Conservation (phyloP, 805 yeast species). For the Metschnikowia anglica region DNA sequence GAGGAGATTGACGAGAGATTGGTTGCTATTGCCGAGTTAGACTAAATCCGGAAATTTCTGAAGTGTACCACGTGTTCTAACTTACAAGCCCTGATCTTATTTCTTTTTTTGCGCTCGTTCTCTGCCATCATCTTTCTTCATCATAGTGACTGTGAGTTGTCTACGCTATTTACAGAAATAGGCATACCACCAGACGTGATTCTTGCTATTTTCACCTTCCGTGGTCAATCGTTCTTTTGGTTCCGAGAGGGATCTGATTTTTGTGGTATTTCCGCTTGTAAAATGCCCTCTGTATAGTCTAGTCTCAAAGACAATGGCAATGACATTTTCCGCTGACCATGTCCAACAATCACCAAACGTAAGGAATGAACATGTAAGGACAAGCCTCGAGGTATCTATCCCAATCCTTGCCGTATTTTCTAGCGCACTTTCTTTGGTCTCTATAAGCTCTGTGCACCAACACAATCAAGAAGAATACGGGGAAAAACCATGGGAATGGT, state of each 20-base stretch:
- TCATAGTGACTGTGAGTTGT: neutral
- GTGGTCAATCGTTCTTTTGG: neutral
- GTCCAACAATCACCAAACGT: slow-evolving; percentile 51
- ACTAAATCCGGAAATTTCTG: slow-evolving; percentile 40
- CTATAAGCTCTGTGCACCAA: slow-evolving; percentile 85
- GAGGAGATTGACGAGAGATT: slow-evolving; percentile 95
- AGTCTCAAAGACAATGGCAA: neutral
- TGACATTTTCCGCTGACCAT: neutral
- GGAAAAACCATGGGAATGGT: slow-evolving; percentile 95
- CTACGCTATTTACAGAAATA: neutral
- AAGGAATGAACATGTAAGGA: slow-evolving; percentile 91
- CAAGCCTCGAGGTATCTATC: slow-evolving; percentile 78
- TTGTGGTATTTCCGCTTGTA: neutral
- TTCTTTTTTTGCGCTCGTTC: neutral
- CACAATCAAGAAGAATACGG: slow-evolving; percentile 82
- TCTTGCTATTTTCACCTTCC: neutral
- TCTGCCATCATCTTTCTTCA: neutral
- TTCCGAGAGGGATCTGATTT: no score
- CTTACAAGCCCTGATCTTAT: neutral
- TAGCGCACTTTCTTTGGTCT: slow-evolving; percentile 80
- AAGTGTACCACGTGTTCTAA: neutral
- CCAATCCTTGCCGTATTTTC: slow-evolving; percentile 95
- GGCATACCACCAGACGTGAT: neutral
- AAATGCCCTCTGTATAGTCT: neutral
- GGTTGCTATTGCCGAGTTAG: slow-evolving; percentile 94